Conservation (phyloP, 164 flowering plant genomes). For the Hamamelis virginiana region DNA sequence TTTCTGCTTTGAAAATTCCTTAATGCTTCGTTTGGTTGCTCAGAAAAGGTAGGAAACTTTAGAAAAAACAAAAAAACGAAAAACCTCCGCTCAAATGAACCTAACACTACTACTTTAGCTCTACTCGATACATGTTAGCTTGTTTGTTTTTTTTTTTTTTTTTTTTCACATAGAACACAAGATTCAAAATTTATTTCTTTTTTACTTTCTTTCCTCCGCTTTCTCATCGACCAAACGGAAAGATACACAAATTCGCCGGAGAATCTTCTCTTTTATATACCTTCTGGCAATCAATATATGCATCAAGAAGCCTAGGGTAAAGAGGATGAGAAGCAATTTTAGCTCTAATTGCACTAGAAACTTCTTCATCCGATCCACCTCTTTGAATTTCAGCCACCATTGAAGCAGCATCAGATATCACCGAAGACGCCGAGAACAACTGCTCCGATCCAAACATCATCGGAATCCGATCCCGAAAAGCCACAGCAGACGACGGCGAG, state of each 20-base stretch:
- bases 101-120: too few species aligned
- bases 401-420: conserved; percentile 26
- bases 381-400: conserved; percentile 24
- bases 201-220: background rate
- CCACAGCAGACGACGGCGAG: background rate
- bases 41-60: background rate
- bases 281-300: conserved; percentile 63
- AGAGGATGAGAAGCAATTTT: conserved; percentile 53
- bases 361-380: conserved; percentile 22
- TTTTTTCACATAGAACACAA: background rate
- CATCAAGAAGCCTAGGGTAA: conserved; percentile 43
- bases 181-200: too few species aligned
- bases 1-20: too few species aligned
- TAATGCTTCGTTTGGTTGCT: background rate
- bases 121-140: too few species aligned
- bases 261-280: conserved; percentile 20
- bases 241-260: too few species aligned
- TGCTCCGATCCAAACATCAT: conserved; percentile 20
- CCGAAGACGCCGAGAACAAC: conserved; percentile 22
- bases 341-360: conserved; percentile 29
- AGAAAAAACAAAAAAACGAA: too few species aligned
- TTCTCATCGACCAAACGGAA: conserved; percentile 9
- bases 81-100: too few species aligned
- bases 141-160: too few species aligned
- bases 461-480: conserved; percentile 18